Evolutionary conservation across 768 basidiomycete species (phyloP).

Genomic region (Austroboletus festivus): DNA sequence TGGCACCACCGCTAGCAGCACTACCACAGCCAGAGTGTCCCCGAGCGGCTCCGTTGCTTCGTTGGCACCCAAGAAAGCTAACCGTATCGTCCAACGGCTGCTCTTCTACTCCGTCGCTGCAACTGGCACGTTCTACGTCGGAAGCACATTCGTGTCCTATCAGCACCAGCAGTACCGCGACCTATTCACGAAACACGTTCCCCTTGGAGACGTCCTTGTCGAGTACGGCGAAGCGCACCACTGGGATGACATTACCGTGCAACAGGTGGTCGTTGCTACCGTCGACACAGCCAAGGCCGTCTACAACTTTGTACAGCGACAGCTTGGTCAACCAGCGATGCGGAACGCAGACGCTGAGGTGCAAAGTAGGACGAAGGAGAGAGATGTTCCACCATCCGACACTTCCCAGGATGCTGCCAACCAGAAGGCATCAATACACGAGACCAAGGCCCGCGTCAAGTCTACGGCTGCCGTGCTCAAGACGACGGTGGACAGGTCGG

Average conservation of each 20-base stretch:
- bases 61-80: conserved; percentile 48
- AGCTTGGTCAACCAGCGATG: conserved; percentile 37
- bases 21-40: conserved; percentile 10
- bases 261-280: conserved; percentile 52
- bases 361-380: too few species aligned
- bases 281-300: conserved; percentile 46
- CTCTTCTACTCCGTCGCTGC: conserved; percentile 66
- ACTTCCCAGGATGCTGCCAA: conserved; percentile 34
- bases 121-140: conserved; percentile 76
- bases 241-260: conserved; percentile 74
- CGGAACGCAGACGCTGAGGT: conserved; percentile 26
- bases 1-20: neutral
- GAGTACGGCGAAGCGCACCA: conserved; percentile 77
- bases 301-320: conserved; percentile 52
- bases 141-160: conserved; percentile 76
- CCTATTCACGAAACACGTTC: conserved; percentile 78
- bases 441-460: conserved; percentile 45
- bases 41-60: conserved; percentile 17
- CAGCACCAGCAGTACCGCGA: conserved; percentile 79
- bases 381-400: conserved; percentile 4
- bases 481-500: conserved; percentile 43
- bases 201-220: conserved; percentile 71
- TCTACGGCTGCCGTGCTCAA: conserved; percentile 43
- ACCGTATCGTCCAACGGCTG: conserved; percentile 52
- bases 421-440: conserved; percentile 36